Evolutionary conservation across 23 red algal species (phyloP).

Genomic region (Gracilariopsis chorda): DNA sequence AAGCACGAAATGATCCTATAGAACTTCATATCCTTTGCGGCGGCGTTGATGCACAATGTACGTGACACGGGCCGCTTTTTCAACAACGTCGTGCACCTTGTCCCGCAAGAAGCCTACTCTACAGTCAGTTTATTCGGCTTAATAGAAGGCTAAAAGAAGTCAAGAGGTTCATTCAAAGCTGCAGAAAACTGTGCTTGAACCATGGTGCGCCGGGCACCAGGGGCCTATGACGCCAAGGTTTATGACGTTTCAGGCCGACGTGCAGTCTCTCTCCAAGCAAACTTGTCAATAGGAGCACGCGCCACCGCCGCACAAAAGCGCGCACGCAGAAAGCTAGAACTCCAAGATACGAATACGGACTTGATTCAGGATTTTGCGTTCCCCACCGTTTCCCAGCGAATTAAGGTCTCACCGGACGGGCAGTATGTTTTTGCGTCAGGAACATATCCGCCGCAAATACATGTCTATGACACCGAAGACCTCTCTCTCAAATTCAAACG

Average conservation of each 20-base stretch:
- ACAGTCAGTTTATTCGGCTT: background rate
- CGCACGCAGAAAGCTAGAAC: conserved; percentile 50
- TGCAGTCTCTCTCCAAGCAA: conserved; percentile 14
- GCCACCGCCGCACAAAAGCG: conserved; percentile 52
- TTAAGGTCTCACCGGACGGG: conserved; percentile 57
- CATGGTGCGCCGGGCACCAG: conserved; percentile 61
- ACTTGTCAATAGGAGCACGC: conserved; percentile 12
- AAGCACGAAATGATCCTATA: too few species aligned
- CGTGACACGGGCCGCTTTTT: too few species aligned
- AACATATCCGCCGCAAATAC: conserved; percentile 89
- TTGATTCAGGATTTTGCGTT: conserved; percentile 89
- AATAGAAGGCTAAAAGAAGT: background rate
- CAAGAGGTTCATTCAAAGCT: background rate
- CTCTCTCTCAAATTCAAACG: conserved; percentile 94
- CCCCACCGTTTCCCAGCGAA: conserved; percentile 68
- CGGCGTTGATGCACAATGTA: too few species aligned
- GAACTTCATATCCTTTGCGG: too few species aligned
- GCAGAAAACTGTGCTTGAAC: too few species aligned
- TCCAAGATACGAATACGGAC: conserved; percentile 47
- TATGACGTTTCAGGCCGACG: conserved; percentile 53
- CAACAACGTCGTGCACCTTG: too few species aligned
- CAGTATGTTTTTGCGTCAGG: conserved; percentile 71
- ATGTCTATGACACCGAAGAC: conserved; percentile 83
- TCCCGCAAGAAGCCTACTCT: background rate
- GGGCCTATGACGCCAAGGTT: conserved; percentile 38